phyloP scores from a whole-genome alignment of 768 basidiomycete species.

The Suillus sp. region DNA sequence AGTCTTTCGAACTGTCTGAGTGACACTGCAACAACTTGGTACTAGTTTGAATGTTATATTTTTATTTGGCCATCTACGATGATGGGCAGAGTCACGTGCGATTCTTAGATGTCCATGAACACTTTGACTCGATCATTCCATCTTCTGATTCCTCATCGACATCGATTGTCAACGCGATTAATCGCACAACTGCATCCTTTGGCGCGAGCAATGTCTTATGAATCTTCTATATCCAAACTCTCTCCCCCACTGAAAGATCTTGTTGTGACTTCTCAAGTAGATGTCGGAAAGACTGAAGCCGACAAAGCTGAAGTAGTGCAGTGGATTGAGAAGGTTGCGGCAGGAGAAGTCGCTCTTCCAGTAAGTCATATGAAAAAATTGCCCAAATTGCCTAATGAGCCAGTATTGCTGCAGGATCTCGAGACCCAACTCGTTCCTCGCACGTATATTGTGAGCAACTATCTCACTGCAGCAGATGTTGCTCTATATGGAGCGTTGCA shows the following conservation, averaged over 20 bases:
- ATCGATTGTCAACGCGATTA: slow-evolving; percentile 22
- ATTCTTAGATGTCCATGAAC: slow-evolving; percentile 19
- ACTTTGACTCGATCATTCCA: slow-evolving; percentile 23
- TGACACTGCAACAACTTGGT: too few relatives aligned
- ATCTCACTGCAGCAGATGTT: slow-evolving; percentile 87
- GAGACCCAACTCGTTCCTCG: slow-evolving; percentile 70
- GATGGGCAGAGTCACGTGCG: slow-evolving; percentile 31
- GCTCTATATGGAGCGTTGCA: slow-evolving; percentile 90
- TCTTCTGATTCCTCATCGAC: slow-evolving; percentile 26
- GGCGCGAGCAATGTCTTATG: slow-evolving; percentile 52
- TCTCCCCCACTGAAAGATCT: slow-evolving; percentile 55
- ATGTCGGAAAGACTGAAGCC: slow-evolving; percentile 56
- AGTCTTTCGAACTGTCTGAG: background rate
- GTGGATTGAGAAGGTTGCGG: slow-evolving; percentile 71
- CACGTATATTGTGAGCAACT: slow-evolving; percentile 85
- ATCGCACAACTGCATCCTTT: slow-evolving; percentile 11
- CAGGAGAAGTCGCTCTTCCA: slow-evolving; percentile 51
- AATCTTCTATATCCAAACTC: slow-evolving; percentile 50
- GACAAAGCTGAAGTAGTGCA: slow-evolving; percentile 63
- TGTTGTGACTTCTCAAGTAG: slow-evolving; percentile 40
- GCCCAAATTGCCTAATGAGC: slow-evolving; percentile 1
- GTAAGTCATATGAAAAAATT: slow-evolving; percentile 36
- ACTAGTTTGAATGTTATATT: too few relatives aligned
- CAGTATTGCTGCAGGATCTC: slow-evolving; percentile 54
- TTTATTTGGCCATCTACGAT: too few relatives aligned